These are phyloP conservation scores for Xerocomellus dryophilus DNA, from an alignment of 768 basidiomycete genomes.

Conservation along the genomic window DNA sequence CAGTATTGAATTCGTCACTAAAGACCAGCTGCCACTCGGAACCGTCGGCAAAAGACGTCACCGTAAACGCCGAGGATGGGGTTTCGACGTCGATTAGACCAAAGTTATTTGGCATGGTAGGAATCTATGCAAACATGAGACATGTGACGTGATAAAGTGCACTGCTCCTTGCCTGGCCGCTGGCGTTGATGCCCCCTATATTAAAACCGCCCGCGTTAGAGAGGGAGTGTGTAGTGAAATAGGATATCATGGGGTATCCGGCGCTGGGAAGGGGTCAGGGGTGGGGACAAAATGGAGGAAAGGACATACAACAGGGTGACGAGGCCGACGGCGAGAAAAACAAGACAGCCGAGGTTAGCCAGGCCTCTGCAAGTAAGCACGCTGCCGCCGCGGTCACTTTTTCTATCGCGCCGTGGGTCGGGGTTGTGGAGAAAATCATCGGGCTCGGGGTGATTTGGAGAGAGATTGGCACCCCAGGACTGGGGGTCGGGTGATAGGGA, in stretches of 20 bases:
- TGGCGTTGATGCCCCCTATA: slow-evolving; percentile 72
- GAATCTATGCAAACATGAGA: slow-evolving; percentile 40
- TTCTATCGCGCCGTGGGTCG: slow-evolving; percentile 60
- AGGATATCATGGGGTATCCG: slow-evolving; percentile 61
- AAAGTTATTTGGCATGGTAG: slow-evolving; percentile 57
- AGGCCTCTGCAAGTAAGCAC: slow-evolving; percentile 69
- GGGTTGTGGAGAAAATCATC: slow-evolving; percentile 77
- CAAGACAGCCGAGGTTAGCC: slow-evolving; percentile 67
- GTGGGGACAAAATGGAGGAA: background rate
- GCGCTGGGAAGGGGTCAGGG: slow-evolving; percentile 39
- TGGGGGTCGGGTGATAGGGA: slow-evolving; percentile 72
- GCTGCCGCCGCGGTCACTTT: slow-evolving; percentile 50
- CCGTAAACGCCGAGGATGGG: slow-evolving; percentile 54
- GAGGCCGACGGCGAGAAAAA: slow-evolving; percentile 51
- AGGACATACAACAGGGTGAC: slow-evolving; percentile 57
- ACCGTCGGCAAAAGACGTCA: slow-evolving; percentile 51
- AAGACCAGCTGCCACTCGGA: slow-evolving; percentile 66
- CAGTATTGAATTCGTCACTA: slow-evolving; percentile 84
- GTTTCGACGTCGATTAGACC: slow-evolving; percentile 78
- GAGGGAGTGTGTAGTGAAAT: slow-evolving; percentile 44
- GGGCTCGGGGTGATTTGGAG: slow-evolving; percentile 51
- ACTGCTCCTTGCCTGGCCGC: slow-evolving; percentile 53
- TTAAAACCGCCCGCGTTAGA: slow-evolving; percentile 64
- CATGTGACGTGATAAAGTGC: background rate
- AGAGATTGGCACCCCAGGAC: slow-evolving; percentile 68